These are phyloP conservation scores for Cyberlindnera galapagoensis DNA, from an alignment of 805 yeast species.

Conservation along the genomic window DNA sequence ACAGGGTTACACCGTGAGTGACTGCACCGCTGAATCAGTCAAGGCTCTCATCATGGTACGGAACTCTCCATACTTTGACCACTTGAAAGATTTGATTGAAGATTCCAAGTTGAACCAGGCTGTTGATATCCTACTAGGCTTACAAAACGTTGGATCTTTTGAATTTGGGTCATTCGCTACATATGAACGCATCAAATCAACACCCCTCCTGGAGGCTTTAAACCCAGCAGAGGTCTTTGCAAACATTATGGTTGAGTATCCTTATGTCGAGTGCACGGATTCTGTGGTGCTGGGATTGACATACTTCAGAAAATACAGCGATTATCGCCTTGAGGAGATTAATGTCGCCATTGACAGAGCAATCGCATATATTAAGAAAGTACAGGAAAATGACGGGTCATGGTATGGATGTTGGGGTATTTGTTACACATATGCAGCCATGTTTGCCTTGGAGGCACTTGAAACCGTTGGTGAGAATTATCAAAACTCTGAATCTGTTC, in stretches of 20 bases:
- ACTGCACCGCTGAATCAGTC: constrained; percentile 93
- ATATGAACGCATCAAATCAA: constrained; percentile 80
- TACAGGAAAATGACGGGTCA: constrained; percentile 78
- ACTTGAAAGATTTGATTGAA: constrained; percentile 45
- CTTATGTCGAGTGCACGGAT: constrained; percentile 97
- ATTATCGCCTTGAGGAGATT: constrained; percentile 63
- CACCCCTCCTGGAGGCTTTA: constrained; percentile 65
- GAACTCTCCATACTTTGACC: constrained; percentile 46
- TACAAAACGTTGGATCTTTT: constrained; percentile 75
- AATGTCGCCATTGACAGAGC: constrained; percentile 68
- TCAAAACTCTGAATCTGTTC: constrained; percentile 52
- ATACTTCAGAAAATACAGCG: constrained; percentile 60
- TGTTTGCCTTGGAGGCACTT: constrained; percentile 96
- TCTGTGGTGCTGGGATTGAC: constrained; percentile 86
- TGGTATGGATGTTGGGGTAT: constrained; percentile 99
- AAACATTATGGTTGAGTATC: constrained; percentile 97
- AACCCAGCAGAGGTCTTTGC: constrained; percentile 99
- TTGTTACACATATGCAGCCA: constrained; percentile 90
- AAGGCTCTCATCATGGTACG: constrained; percentile 92
- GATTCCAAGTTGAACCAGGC: constrained; percentile 54
- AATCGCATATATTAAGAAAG: constrained; percentile 56
- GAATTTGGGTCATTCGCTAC: constrained; percentile 91
- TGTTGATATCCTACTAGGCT: constrained; percentile 63
- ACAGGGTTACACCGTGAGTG: constrained; percentile 95
- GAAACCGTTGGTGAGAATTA: constrained; percentile 62